Conservation (phyloP, 305 asterid genomes). For the Solanum chacoense region DNA sequence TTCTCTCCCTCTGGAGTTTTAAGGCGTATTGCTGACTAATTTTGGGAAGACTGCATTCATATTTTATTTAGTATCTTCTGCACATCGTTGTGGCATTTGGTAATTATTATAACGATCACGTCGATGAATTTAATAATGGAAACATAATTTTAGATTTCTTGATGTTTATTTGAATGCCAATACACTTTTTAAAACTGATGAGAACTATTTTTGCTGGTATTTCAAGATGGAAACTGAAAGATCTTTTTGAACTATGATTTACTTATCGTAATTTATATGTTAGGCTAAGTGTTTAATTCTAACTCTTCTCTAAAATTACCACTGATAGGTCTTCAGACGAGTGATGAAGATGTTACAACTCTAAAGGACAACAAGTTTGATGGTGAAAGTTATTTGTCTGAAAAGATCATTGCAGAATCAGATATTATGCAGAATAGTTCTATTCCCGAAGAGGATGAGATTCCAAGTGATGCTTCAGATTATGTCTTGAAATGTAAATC, state of each 20-base stretch:
- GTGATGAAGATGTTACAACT: conserved; percentile 54
- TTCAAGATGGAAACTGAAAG: neutral
- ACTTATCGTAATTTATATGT: neutral
- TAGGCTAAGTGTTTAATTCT: neutral
- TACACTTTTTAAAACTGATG: neutral
- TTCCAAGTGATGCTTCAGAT: conserved; percentile 25
- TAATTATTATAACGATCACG: neutral
- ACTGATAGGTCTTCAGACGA: conserved; percentile 54
- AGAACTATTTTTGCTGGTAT: neutral
- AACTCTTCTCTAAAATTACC: conserved; percentile 2
- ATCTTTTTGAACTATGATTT: neutral
- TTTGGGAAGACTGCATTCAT: neutral
- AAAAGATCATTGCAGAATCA: conserved; percentile 19
- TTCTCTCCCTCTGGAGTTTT: neutral
- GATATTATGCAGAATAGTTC: conserved; percentile 11
- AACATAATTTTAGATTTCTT: neutral
- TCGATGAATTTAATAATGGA: neutral
- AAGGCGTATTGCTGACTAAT: neutral
- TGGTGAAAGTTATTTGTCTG: conserved; percentile 20
- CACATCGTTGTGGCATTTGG: neutral
- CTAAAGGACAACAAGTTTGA: conserved; percentile 18
- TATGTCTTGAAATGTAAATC: conserved; percentile 67
- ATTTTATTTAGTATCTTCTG: neutral
- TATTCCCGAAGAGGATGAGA: conserved; percentile 23
- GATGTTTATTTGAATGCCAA: neutral